A percentile compares a stretch with the other conserved stretches of the same genome.
Conservation (phyloP, 2,329 filamentous ascomycete genomes). For the Leptographium flavum region DNA sequence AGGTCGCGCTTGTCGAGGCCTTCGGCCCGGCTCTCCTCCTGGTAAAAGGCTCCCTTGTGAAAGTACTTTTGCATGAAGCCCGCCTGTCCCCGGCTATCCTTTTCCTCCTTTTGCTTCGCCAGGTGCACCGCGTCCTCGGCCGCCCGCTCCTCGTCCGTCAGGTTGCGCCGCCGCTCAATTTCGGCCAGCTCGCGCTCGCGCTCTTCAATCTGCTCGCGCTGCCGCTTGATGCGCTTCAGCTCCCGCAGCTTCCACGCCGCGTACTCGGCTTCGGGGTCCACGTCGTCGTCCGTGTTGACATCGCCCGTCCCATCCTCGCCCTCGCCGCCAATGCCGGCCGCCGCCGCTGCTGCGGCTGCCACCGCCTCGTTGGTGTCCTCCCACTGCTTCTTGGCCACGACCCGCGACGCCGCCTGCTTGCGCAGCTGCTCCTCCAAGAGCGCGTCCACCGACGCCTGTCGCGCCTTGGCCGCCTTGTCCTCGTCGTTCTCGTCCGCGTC, state of each 20-base stretch:
- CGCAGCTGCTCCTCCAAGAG: constrained; percentile 82
- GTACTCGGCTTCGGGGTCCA: constrained; percentile 76
- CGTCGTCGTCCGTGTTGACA: constrained; percentile 76
- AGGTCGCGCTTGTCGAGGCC: constrained; percentile 70
- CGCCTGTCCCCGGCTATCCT: constrained; percentile 65
- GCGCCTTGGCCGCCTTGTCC: constrained; percentile 34
- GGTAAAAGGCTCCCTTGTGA: constrained; percentile 93
- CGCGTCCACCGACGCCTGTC: constrained; percentile 58
- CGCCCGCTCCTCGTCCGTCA: constrained; percentile 74
- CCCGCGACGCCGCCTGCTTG: constrained; percentile 59
- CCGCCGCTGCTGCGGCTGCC: constrained; percentile 29
- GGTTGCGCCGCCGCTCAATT: constrained; percentile 71
- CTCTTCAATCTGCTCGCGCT: constrained; percentile 70
- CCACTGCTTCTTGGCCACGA: constrained; percentile 64
- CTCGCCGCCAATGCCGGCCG: constrained; percentile 66
- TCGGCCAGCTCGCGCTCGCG: constrained; percentile 78
- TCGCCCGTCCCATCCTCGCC: constrained; percentile 70
- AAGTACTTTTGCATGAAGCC: constrained; percentile 91
- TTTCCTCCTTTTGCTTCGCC: constrained; percentile 65
- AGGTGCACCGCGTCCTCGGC: constrained; percentile 73
- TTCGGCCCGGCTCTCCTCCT: constrained; percentile 61
- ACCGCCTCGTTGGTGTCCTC: constrained; percentile 51
- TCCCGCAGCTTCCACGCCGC: constrained; percentile 92
- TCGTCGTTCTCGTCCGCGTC: constrained; percentile 23
- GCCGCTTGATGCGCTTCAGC: constrained; percentile 73